A percentile compares a stretch with the other conserved stretches of the same genome.
Conservation (phyloP, 1,284 basidiomycete species). For the Fomes fomentarius region DNA sequence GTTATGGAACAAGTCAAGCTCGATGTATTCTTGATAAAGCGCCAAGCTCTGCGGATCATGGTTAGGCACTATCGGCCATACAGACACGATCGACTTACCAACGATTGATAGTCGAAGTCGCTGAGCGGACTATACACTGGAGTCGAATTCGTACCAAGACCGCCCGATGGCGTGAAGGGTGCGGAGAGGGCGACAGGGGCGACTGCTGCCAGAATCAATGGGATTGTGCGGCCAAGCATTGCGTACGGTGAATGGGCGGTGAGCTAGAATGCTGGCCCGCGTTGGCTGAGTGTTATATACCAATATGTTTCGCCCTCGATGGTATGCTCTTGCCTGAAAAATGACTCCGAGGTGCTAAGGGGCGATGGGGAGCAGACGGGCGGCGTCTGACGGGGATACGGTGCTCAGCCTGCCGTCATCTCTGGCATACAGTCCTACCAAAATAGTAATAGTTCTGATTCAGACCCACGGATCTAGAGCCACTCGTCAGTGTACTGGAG, state of each 20-base stretch:
- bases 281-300: no score
- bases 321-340: no score
- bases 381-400: no score
- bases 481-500: no score
- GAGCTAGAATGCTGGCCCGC: no score
- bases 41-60: slow-evolving; percentile 44
- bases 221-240: background rate
- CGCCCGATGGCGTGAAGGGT: slow-evolving; percentile 40
- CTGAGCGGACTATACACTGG: slow-evolving; percentile 52
- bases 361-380: no score
- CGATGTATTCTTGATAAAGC: slow-evolving; percentile 65
- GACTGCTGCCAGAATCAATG: slow-evolving; percentile 1
- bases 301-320: no score
- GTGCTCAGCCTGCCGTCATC: no score
- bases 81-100: slow-evolving; percentile 38
- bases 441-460: no score
- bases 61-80: background rate
- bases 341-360: no score
- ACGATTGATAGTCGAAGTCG: slow-evolving; percentile 66
- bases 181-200: slow-evolving; percentile 9
- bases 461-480: no score
- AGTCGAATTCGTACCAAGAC: slow-evolving; percentile 43
- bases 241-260: background rate
- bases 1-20: slow-evolving; percentile 66
- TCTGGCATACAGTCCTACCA: no score